A percentile compares a stretch with the other conserved stretches of the same genome.
These are phyloP conservation scores for Myriosclerotinia duriaeana DNA, from an alignment of 2,329 filamentous ascomycete genomes.

Conservation along the genomic window DNA sequence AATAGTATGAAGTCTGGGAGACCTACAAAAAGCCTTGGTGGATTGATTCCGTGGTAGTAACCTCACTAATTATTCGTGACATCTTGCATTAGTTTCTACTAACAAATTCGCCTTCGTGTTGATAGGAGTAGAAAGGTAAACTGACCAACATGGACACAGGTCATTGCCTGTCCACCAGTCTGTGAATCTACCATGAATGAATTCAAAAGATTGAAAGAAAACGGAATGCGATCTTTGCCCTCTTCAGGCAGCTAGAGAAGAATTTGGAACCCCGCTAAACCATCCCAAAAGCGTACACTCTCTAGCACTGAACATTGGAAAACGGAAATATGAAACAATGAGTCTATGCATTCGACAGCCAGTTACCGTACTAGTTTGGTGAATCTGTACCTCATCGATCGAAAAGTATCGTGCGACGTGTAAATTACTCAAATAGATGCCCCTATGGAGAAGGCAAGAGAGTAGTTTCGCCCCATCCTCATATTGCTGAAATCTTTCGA, in stretches of 20 bases:
- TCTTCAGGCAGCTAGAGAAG: background rate
- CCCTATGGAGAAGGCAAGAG: background rate
- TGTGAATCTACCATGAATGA: background rate
- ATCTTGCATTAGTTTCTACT: background rate
- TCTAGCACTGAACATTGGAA: no score
- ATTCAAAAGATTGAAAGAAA: background rate
- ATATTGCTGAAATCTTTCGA: no score
- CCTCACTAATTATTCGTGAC: background rate
- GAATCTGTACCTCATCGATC: background rate
- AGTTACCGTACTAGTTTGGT: background rate
- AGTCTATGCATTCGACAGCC: no score
- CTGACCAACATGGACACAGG: background rate
- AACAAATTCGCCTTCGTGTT: background rate
- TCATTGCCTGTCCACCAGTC: background rate
- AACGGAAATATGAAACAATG: no score
- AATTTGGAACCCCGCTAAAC: no score
- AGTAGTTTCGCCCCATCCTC: background rate
- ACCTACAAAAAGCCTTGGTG: background rate
- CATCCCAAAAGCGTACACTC: no score
- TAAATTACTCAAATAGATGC: no score
- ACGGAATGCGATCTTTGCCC: background rate
- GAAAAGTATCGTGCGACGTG: no score
- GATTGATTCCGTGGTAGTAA: background rate
- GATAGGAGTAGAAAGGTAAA: background rate
- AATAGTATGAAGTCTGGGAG: background rate